Evolutionary conservation across 2,329 filamentous ascomycete species (phyloP), one percentile per base, ranked within the genome.

Genomic region (Biscogniauxia sp.): DNA sequence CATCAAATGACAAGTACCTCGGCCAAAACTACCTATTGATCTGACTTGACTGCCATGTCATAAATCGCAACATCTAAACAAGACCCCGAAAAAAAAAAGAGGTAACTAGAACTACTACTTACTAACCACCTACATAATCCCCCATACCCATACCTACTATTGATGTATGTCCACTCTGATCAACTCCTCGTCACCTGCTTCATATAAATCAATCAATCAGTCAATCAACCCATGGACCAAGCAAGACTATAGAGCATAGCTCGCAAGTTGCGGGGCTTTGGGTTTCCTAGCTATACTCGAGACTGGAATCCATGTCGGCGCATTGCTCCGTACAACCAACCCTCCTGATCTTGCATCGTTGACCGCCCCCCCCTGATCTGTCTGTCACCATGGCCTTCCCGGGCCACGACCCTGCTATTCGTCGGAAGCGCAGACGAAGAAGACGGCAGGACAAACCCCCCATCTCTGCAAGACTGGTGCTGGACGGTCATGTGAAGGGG

Each of bases 401-500:
- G 8, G 60, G 17, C 56, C 61, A 56, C 50, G 61, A 61, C n/a
- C 56, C 52, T 55, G 60, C 58, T 52, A 19, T 56, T n/a, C 57
- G 59, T 45, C 61, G 79, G 59, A 80, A 77, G 70, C 78, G 78
- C 61, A 78, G 78, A 58, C 78, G 84, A 60, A 79, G 85, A 64
- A 81, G 85, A 55, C 79, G 84, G 58, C 81, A 86, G 66, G 86
- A 95, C 74, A 93, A 91, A 74, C 84, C 90, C 7, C 84, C 93
- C 51, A 82, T 96, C 61, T 84, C 91, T 61, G 93, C 92, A 59
- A 88, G 90, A 60, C 82, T 98, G 55, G 84, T 96, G 45, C 85
- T 97, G 59, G 93, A 97, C 75, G 90, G 93, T 72, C 89, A 90
- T 74, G 82, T 96, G 69, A 91, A 89, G 76, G 92, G 91, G 57